Base-by-base conservation (phyloP, 2,329 filamentous ascomycete genomes). In the Scopulariopsis brevicaulis region DNA sequence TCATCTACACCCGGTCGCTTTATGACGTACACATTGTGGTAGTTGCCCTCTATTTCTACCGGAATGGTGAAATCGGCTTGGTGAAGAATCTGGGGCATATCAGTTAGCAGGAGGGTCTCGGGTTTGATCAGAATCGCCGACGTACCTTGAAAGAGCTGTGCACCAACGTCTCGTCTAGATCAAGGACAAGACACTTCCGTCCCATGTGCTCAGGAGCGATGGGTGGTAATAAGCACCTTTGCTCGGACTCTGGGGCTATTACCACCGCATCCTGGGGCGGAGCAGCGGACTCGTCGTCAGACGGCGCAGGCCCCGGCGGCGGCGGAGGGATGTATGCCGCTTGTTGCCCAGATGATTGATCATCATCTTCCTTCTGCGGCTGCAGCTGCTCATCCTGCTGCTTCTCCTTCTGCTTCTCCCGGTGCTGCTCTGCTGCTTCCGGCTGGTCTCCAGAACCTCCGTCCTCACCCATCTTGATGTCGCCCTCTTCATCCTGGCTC, bases 61-160 rank as follows among this genome's bases (percentile, higher is more conserved):
- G 94, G 94, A 69, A 99, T 97, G 6, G 94, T 99, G 69, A 99
- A 97, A 73, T 99, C 94, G 59, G 94, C 94, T 77, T 97, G 93
- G 68, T 97, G 92, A 53, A 99, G 80, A 64, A 97, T 94, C 92
- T 97, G 67, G 12, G 51, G 35, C 34, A 12, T 52, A 15, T 58
- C 51, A 25, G 62, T 40, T 22, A 35, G 22, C 11, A 22, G 18
- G 5, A 15, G 2, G 15, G 15, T 7, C 46, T 24, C 25, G 24
- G 11, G n/a, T 18, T 35, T 22, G 22, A 54, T 61, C 11, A 18
- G 18, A 34, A 34, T 28, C 34, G 6, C 2, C 2, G 34, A 62
- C 68, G 64, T 76, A 95, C 93, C 83, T 99, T 99, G 75, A 99
- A 99, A 65, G 94, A 97, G 71, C 94, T 97, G 75, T 99, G 94